phyloP scores from a whole-genome alignment of 163 green algal species.

The Volvox carteri region DNA sequence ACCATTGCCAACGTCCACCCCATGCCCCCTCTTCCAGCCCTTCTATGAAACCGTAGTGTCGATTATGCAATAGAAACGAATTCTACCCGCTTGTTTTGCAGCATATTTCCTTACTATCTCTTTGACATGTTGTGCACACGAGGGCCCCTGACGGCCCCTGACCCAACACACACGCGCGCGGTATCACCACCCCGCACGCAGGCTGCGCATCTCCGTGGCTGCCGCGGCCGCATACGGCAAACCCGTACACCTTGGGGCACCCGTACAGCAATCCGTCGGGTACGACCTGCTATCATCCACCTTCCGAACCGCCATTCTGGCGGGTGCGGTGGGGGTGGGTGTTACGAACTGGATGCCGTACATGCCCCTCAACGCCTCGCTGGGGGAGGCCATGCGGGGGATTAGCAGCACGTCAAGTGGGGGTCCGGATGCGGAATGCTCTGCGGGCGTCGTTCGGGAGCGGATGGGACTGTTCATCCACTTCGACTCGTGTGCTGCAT shows the following conservation, averaged over 20 bases:
- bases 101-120: too few species aligned
- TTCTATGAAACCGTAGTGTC: too few species aligned
- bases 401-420: neutral
- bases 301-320: neutral
- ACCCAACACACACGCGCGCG: neutral
- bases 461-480: conserved; percentile 47
- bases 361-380: neutral
- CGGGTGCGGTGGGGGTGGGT: conserved; percentile 19
- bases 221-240: conserved; percentile 43
- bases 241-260: conserved; percentile 31
- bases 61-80: too few species aligned
- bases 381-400: neutral
- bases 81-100: too few species aligned
- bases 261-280: neutral
- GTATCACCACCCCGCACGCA: neutral
- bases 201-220: neutral
- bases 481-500: conserved; percentile 23
- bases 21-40: too few species aligned
- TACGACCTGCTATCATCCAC: neutral
- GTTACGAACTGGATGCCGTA: conserved; percentile 46
- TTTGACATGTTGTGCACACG: too few species aligned
- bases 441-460: neutral
- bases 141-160: too few species aligned
- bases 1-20: too few species aligned
- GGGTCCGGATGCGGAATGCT: neutral